Percentiles rank a stretch among this genome's conserved stretches.
These are phyloP conservation scores for Xylariaceae sp. DNA, from an alignment of 2,329 filamentous ascomycete genomes.

Conservation along the genomic window DNA sequence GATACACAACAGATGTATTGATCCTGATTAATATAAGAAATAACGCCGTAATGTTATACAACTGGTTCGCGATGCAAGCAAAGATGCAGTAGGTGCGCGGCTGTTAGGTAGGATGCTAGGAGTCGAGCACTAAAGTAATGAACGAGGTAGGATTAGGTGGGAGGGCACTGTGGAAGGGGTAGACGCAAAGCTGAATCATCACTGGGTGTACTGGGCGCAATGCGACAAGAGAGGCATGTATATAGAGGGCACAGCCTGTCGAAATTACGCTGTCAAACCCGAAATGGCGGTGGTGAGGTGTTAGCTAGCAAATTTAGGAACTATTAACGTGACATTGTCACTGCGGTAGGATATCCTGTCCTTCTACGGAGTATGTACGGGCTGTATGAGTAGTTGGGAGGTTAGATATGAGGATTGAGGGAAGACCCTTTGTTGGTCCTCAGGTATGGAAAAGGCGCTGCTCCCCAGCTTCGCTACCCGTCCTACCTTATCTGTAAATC, in stretches of 20 bases:
- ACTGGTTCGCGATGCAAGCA: constrained; percentile 1
- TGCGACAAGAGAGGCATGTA: too few species aligned
- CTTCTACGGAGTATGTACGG: too few species aligned
- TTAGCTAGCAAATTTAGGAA: too few species aligned
- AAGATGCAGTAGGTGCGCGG: background rate
- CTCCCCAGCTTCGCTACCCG: constrained; percentile 4
- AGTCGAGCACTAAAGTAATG: constrained; percentile 11
- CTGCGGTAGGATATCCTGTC: too few species aligned
- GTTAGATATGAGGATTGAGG: too few species aligned
- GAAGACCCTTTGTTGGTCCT: background rate
- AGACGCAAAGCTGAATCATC: constrained; percentile 8
- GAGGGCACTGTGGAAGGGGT: background rate
- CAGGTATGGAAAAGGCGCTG: too few species aligned
- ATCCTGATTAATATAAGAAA: constrained; percentile 4
- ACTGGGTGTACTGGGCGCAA: too few species aligned
- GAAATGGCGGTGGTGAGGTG: too few species aligned
- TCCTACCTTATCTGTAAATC: too few species aligned
- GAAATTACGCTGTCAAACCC: constrained; percentile 3
- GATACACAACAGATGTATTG: background rate
- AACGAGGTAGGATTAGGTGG: constrained; percentile 7
- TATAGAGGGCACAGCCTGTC: background rate
- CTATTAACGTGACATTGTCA: too few species aligned
- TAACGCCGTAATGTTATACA: constrained; percentile 5
- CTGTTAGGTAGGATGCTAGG: constrained; percentile 16
- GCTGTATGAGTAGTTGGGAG: too few species aligned